Evolutionary conservation across 2,329 filamentous ascomycete genomes (phyloP), one percentile per base, ranked within the genome.

Genomic region (Fusarium pseudocircinatum): DNA sequence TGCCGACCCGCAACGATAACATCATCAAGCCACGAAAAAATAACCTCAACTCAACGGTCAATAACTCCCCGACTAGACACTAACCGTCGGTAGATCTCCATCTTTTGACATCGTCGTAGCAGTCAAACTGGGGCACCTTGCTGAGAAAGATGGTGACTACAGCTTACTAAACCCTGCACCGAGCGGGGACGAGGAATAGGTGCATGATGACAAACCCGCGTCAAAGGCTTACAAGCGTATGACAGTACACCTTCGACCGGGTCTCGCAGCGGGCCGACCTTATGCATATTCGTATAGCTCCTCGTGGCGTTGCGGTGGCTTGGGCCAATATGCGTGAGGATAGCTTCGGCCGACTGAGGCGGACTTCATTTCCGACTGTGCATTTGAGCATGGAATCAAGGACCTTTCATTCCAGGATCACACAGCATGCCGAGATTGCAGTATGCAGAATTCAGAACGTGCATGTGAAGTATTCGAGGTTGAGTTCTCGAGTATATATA

Each of bases 131-230:
- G 64, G 16, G 7, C 32, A 0, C 2, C 6, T 37, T 72, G 69
- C 69, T 73, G 69, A 73, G 60, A 59, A 72, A 72, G 59, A 46
- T 44, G 47, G 46, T 72, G 52, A 73, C 66, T 49, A 53, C 58
- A 44, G 63, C 63, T 72, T 50, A 72, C 64, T 74, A 73, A 62
- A 54, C 50, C 52, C 47, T 30, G 37, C 39, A 40, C 14, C 22
- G 28, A 46, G 64, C 30, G 70, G 67, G 57, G 60, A 44, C 13
- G n/a, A 44, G 39, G 62, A 13, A 56, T 59, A 34, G 44, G 36
- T 47, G 40, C 62, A 62, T 69, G 67, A 73, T 74, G 40, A 74
- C 67, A 49, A 73, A 73, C 62, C 40, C 37, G 14, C 2, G 16
- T 37, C 37, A 69, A 28, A 30, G 26, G 65, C 64, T 72, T 71